phyloP scores from a whole-genome alignment of 2,329 filamentous ascomycete genomes.

The Aspergillus flavus region DNA sequence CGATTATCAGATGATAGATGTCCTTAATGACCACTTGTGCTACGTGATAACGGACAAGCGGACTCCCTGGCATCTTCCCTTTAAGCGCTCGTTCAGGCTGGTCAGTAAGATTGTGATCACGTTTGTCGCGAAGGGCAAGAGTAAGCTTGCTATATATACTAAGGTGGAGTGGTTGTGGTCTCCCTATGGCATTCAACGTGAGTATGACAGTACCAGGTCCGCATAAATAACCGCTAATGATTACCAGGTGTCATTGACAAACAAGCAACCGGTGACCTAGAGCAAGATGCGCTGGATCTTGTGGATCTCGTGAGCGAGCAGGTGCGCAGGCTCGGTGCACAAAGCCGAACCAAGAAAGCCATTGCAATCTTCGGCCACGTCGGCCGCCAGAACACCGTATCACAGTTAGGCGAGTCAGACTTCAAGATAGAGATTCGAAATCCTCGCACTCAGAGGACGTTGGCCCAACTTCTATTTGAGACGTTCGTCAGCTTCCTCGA shows the following conservation, averaged over 20 bases:
- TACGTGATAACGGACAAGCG: constrained; percentile 68
- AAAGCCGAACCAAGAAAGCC: constrained; percentile 52
- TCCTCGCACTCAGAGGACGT: constrained; percentile 60
- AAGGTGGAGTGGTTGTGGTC: constrained; percentile 82
- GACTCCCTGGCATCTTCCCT: constrained; percentile 81
- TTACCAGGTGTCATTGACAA: constrained; percentile 55
- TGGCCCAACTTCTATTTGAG: constrained; percentile 73
- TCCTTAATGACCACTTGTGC: constrained; percentile 74
- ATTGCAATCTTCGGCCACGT: constrained; percentile 53
- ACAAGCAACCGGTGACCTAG: constrained; percentile 71
- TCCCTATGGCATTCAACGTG: constrained; percentile 54
- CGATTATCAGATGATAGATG: constrained; percentile 85
- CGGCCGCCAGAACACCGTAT: constrained; percentile 46
- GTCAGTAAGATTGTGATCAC: constrained; percentile 93
- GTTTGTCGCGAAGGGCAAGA: constrained; percentile 86
- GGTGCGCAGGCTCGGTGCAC: constrained; percentile 49
- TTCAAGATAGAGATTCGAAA: constrained; percentile 50
- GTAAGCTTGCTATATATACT: constrained; percentile 85
- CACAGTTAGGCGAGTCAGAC: constrained; percentile 40
- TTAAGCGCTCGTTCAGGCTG: constrained; percentile 75
- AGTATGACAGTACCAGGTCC: constrained; percentile 17
- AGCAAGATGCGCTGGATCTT: constrained; percentile 52
- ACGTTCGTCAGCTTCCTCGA: constrained; percentile 72
- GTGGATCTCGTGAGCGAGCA: constrained; percentile 54
- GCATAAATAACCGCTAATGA: constrained; percentile 7